Percentiles rank a stretch among this genome's conserved stretches.
These are phyloP conservation scores for Arthrobotrys sinensis DNA, from an alignment of 2,329 filamentous ascomycete species.

Conservation along the genomic window DNA sequence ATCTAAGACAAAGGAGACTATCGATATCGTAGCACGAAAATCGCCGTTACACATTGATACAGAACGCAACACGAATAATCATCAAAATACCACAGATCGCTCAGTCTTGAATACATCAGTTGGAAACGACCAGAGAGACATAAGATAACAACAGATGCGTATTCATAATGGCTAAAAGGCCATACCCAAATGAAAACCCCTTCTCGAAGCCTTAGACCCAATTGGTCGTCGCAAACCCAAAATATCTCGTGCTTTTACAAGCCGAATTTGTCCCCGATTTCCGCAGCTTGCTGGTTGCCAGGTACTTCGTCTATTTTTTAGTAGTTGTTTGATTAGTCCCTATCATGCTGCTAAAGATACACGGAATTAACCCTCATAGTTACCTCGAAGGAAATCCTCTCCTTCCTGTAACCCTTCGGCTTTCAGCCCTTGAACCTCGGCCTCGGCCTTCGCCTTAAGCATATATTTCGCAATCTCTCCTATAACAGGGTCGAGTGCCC, in stretches of 20 bases:
- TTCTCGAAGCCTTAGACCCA: too few species aligned
- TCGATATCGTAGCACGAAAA: not conserved
- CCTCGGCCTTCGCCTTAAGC: constrained; percentile 69
- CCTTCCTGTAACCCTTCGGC: constrained; percentile 68
- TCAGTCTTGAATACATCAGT: not conserved
- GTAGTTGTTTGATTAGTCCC: not conserved
- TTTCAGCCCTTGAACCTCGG: constrained; percentile 68
- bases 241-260: constrained; percentile 7
- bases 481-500: constrained; percentile 67
- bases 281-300: constrained; percentile 41
- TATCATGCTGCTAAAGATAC: not conserved
- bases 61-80: not conserved
- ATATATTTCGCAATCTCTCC: constrained; percentile 67
- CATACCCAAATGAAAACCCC: too few species aligned
- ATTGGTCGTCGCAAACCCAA: not conserved
- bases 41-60: not conserved
- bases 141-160: too few species aligned
- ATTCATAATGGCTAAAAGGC: too few species aligned
- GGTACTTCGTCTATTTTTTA: constrained; percentile 45
- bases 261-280: constrained; percentile 44
- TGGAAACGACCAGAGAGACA: too few species aligned
- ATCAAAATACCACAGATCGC: not conserved
- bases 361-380: constrained; percentile 38
- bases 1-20: not conserved
- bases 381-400: constrained; percentile 67